Conservation (phyloP, 768 basidiomycete genomes). For the Hericium erinaceus region DNA sequence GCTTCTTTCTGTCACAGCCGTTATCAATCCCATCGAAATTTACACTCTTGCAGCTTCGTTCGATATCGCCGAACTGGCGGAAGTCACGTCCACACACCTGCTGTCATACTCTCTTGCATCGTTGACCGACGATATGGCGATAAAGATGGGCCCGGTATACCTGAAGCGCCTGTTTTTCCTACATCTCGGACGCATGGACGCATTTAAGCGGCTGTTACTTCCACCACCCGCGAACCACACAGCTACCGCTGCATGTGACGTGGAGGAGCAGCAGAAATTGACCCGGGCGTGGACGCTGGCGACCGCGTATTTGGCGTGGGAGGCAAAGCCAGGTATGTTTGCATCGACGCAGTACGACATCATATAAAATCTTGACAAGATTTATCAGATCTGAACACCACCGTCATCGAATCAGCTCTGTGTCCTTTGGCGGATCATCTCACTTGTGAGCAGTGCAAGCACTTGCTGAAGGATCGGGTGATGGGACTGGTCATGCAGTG, state of each 20-base stretch:
- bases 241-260: slow-evolving; percentile 13
- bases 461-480: slow-evolving; percentile 55
- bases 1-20: slow-evolving; percentile 27
- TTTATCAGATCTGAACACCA: slow-evolving; percentile 61
- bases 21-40: slow-evolving; percentile 27
- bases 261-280: slow-evolving; percentile 15
- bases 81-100: slow-evolving; percentile 28
- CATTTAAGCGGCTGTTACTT: slow-evolving; percentile 24
- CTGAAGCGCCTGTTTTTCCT: slow-evolving; percentile 32
- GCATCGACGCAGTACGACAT: not conserved
- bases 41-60: slow-evolving; percentile 33
- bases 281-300: slow-evolving; percentile 23
- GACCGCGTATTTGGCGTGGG: slow-evolving; percentile 22
- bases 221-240: slow-evolving; percentile 20
- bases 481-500: slow-evolving; percentile 64
- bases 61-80: slow-evolving; percentile 30
- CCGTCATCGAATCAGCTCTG: slow-evolving; percentile 63
- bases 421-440: slow-evolving; percentile 64
- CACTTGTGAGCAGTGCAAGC: slow-evolving; percentile 58
- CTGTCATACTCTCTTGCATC: slow-evolving; percentile 25
- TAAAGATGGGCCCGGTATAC: slow-evolving; percentile 32
- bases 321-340: slow-evolving; percentile 16
- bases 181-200: slow-evolving; percentile 26
- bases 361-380: not conserved
- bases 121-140: slow-evolving; percentile 30